Conservation (phyloP, 2,329 filamentous ascomycete species). For the Blastomyces parvus region DNA sequence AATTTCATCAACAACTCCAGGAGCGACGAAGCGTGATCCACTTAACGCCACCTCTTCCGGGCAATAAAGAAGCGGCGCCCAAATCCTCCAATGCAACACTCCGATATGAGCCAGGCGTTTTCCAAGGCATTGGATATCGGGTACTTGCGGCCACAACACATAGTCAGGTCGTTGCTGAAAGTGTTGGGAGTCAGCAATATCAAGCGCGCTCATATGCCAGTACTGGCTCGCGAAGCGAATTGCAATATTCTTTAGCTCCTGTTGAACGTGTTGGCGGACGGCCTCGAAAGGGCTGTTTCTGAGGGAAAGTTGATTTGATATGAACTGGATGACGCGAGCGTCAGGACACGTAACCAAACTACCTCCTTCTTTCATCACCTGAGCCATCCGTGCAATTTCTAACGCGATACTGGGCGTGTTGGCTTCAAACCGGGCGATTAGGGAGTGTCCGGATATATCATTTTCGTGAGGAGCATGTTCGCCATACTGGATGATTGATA, state of each 20-base stretch:
- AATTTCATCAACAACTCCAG: neutral
- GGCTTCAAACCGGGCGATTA: neutral
- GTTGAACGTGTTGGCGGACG: constrained; percentile 19
- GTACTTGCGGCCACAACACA: constrained; percentile 8
- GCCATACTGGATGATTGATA: constrained; percentile 30
- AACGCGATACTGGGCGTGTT: constrained; percentile 32
- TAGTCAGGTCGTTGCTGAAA: constrained; percentile 17
- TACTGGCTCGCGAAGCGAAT: constrained; percentile 29
- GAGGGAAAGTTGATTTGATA: constrained; percentile 26
- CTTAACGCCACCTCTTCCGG: constrained; percentile 5
- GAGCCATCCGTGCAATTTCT: constrained; percentile 32
- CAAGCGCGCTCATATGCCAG: constrained; percentile 33
- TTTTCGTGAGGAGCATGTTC: constrained; percentile 18
- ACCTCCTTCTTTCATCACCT: constrained; percentile 9
- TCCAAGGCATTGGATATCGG: constrained; percentile 45
- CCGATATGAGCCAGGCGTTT: constrained; percentile 73
- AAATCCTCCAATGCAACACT: constrained; percentile 82
- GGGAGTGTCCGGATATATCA: neutral
- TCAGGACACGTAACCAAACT: constrained; percentile 21
- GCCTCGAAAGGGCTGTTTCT: constrained; percentile 28
- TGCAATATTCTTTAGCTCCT: constrained; percentile 27
- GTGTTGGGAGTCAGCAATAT: constrained; percentile 37
- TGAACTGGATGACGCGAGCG: constrained; percentile 26
- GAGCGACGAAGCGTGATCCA: neutral
- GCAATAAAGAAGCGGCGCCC: constrained; percentile 65